phyloP scores from a whole-genome alignment of 805 yeast genomes.

The Starmera pachycereana region DNA sequence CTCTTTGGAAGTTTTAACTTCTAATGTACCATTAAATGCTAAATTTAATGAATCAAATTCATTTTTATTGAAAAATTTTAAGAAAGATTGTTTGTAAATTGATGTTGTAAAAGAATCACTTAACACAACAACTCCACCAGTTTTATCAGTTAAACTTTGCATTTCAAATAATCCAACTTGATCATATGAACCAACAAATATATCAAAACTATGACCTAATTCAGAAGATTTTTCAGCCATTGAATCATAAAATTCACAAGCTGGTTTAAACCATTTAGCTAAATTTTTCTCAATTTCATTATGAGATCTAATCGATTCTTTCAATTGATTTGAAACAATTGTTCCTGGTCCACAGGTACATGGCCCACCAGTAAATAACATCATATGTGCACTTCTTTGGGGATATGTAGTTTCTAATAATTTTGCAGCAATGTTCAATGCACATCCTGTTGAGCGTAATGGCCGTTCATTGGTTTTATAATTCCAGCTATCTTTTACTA shows the following conservation, averaged over 20 bases:
- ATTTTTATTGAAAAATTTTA: neutral
- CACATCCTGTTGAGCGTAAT: slow-evolving; percentile 49
- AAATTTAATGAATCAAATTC: slow-evolving; percentile 1
- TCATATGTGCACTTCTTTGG: slow-evolving; percentile 42
- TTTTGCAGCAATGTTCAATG: slow-evolving; percentile 37
- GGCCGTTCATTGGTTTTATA: slow-evolving; percentile 34
- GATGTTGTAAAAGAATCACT: slow-evolving; percentile 59
- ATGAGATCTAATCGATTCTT: slow-evolving; percentile 59
- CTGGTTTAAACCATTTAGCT: slow-evolving; percentile 30
- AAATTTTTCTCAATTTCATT: slow-evolving; percentile 43
- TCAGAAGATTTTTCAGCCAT: slow-evolving; percentile 37
- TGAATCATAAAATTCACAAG: slow-evolving; percentile 35
- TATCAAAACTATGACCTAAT: slow-evolving; percentile 44
- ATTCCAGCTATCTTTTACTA: slow-evolving; percentile 41
- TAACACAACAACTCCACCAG: slow-evolving; percentile 56
- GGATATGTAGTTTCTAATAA: slow-evolving; percentile 28
- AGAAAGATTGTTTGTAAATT: slow-evolving; percentile 49
- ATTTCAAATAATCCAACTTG: slow-evolving; percentile 61
- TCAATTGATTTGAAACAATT: slow-evolving; percentile 44
- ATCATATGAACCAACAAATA: slow-evolving; percentile 59
- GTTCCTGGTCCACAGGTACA: slow-evolving; percentile 58
- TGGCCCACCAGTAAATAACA: slow-evolving; percentile 52
- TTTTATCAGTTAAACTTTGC: slow-evolving; percentile 44
- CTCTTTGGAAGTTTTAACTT: slow-evolving; percentile 40
- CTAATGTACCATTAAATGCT: slow-evolving; percentile 41